Base-by-base conservation (phyloP, 805 yeast genomes). In the Candida succiphila region DNA sequence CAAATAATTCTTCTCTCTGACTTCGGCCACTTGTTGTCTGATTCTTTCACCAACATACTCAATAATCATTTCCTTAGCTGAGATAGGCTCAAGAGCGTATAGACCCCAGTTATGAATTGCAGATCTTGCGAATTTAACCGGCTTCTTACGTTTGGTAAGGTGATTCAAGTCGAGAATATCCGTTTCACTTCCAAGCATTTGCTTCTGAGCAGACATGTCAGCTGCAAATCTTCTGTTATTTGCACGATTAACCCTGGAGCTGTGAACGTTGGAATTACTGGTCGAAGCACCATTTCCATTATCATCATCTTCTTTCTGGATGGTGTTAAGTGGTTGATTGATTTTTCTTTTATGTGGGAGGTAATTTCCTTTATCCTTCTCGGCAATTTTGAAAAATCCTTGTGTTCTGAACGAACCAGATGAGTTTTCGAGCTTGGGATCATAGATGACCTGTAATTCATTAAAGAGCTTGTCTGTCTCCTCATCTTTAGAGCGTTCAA, bases 71-170 rank as follows among this genome's bases (percentile, higher is more conserved):
- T 92, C 98, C 44, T 78, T 82, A 1, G 92, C 94, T n/a, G 86
- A 83, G 50, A 92, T 92, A 2, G 94, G 94, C 49, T 92, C 97
- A 48, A 84, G 61, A 0, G 99, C 98, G 58, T 87, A 92, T 26
- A 92, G 61, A 0, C 99, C 99, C 98, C 98, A 92, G 50, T 89
- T 86, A 55, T 92, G 98, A 49, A 92, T 92, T 0, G 96, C 94
- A 2, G 96, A 87, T 34, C 97, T 67, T 0, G 96, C 96, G 65
- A 88, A 88, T n/a, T 92, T 80, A 7, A 89, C 96, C 0, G 95
- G 95, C 49, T 89, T 89, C 55, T 81, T 84, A 41, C 96, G 71
- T 51, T 85, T 87, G 43, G 85, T 83, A 45, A 89, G 69, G 41
- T 89, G 94, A 52, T 88, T 89, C 58, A 86, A 69, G 29, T 84